Evolutionary conservation across 805 yeast genomes (phyloP).

Genomic region (Myxozyma lipomycoides): DNA sequence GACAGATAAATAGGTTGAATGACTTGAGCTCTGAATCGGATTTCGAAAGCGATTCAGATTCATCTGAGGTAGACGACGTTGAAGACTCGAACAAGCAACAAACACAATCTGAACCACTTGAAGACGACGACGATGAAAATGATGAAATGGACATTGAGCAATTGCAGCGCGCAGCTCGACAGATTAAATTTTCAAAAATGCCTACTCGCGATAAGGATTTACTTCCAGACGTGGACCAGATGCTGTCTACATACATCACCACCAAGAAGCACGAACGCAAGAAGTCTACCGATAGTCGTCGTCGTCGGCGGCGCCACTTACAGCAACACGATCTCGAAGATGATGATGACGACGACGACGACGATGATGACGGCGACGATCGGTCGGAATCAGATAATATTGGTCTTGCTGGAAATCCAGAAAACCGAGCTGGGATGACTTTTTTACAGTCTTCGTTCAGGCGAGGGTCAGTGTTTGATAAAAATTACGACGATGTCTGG

Average conservation of each 20-base stretch:
- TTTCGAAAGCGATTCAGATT: conserved; percentile 20
- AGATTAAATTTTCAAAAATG: conserved; percentile 33
- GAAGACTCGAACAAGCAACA: conserved; percentile 1
- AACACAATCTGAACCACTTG: conserved; percentile 3
- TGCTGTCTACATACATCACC: conserved; percentile 19
- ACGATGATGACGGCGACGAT: conserved; percentile 1
- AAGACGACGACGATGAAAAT: conserved; percentile 39
- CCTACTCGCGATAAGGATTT: conserved; percentile 26
- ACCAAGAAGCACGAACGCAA: conserved; percentile 4
- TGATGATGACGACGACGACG: background rate
- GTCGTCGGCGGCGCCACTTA: background rate
- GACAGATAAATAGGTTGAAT: background rate
- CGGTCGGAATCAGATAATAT: conserved; percentile 1
- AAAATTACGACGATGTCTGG: conserved; percentile 13
- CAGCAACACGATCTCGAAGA: too few species aligned
- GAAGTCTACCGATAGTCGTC: background rate
- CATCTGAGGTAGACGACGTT: too few species aligned
- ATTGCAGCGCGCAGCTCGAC: conserved; percentile 38
- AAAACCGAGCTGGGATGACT: conserved; percentile 16
- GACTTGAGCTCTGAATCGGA: conserved; percentile 13
- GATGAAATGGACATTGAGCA: conserved; percentile 42
- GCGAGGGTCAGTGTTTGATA: conserved; percentile 17
- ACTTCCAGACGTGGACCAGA: conserved; percentile 18
- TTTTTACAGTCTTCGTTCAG: conserved; percentile 21
- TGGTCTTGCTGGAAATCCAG: conserved; percentile 26